phyloP scores from a whole-genome alignment of 2,329 filamentous ascomycete genomes.

The Dryadomyces quercivorus region DNA sequence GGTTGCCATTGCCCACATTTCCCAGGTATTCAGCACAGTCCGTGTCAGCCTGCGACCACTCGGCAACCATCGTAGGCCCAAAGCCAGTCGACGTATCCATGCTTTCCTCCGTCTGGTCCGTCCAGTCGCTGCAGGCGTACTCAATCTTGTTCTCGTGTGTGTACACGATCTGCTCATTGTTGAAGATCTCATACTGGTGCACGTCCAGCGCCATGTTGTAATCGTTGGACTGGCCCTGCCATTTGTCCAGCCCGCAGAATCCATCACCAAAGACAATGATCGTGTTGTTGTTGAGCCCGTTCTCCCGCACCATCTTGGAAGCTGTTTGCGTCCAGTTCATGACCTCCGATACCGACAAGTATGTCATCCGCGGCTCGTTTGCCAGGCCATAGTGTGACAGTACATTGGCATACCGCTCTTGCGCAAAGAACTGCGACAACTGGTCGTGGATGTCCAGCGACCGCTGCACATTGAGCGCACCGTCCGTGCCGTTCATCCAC shows the following conservation, averaged over 20 bases:
- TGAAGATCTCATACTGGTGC: conserved; percentile 98
- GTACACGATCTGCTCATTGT: conserved; percentile 70
- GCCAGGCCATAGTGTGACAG: conserved; percentile 86
- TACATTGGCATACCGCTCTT: conserved; percentile 84
- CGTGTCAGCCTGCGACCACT: conserved; percentile 96
- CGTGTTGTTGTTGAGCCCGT: conserved; percentile 54
- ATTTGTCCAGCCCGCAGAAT: conserved; percentile 82
- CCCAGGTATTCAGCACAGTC: conserved; percentile 83
- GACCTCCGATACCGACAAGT: conserved; percentile 53
- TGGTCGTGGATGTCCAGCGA: conserved; percentile 80
- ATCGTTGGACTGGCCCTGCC: conserved; percentile 70
- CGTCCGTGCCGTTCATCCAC: conserved; percentile 88
- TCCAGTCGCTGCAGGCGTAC: conserved; percentile 84
- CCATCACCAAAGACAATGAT: conserved; percentile 83
- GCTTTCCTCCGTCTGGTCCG: conserved; percentile 59
- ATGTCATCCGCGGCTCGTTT: conserved; percentile 87
- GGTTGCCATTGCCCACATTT: conserved; percentile 75
- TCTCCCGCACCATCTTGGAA: conserved; percentile 58
- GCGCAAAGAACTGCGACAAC: conserved; percentile 83
- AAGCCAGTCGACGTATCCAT: conserved; percentile 68
- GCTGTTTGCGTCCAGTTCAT: conserved; percentile 69
- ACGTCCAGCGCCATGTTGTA: conserved; percentile 81
- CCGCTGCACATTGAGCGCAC: conserved; percentile 63
- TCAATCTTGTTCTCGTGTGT: conserved; percentile 73
- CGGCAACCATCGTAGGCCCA: conserved; percentile 86